A percentile compares a stretch with the other conserved stretches of the same genome.
phyloP scores from a whole-genome alignment of 2,329 filamentous ascomycete species.

The Aspergillus sp. region DNA sequence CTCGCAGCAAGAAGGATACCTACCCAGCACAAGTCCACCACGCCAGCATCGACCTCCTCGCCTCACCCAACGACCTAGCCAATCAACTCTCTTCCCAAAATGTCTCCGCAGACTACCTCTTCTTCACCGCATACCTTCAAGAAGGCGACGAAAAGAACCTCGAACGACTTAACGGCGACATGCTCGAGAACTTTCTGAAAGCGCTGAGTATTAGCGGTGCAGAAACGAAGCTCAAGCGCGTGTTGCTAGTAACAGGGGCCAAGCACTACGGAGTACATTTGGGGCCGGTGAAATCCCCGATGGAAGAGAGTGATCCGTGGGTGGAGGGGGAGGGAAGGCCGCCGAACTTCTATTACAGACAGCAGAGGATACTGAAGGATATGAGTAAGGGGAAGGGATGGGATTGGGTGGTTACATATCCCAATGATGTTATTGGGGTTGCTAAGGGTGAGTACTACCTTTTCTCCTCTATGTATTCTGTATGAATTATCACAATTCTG shows the following conservation, averaged over 20 bases:
- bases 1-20: constrained; percentile 42
- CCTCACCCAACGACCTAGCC: constrained; percentile 39
- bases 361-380: constrained; percentile 49
- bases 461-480: neutral
- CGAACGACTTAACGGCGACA: constrained; percentile 42
- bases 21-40: constrained; percentile 42
- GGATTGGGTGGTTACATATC: constrained; percentile 49
- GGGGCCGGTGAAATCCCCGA: constrained; percentile 50
- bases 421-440: constrained; percentile 49
- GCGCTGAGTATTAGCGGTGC: constrained; percentile 49
- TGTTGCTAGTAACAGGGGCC: constrained; percentile 52
- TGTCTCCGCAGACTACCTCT: constrained; percentile 45
- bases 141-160: constrained; percentile 40
- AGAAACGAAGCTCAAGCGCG: constrained; percentile 47
- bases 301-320: constrained; percentile 52
- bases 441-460: neutral
- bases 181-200: constrained; percentile 53
- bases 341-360: constrained; percentile 56
- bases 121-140: constrained; percentile 48
- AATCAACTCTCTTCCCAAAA: constrained; percentile 32
- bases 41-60: constrained; percentile 42
- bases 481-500: neutral
- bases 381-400: constrained; percentile 33
- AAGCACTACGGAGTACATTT: constrained; percentile 60
- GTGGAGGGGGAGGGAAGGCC: constrained; percentile 42